Conservation (phyloP, 768 basidiomycete species). For the Ephemerocybe angulata region DNA sequence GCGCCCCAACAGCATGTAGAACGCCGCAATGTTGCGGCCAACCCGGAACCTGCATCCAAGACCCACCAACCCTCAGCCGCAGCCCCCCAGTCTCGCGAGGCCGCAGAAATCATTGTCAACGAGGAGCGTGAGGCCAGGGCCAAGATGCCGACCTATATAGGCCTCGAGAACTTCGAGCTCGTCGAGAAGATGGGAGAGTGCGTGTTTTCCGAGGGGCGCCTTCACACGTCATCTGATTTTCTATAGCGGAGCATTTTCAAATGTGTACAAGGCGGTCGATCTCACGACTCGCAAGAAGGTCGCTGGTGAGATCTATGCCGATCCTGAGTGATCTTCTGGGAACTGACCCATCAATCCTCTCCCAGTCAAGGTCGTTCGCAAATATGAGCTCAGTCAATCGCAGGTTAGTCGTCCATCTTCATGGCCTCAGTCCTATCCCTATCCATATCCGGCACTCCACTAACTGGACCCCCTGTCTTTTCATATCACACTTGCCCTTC, state of each 20-base stretch:
- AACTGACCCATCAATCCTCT: slow-evolving; percentile 10
- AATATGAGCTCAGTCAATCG: slow-evolving; percentile 83
- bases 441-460: slow-evolving; percentile 15
- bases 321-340: slow-evolving; percentile 10
- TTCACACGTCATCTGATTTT: slow-evolving; percentile 14
- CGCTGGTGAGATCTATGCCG: slow-evolving; percentile 56
- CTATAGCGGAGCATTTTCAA: slow-evolving; percentile 90
- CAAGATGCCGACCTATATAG: slow-evolving; percentile 83
- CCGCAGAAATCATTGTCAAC: slow-evolving; percentile 66
- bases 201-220: slow-evolving; percentile 34
- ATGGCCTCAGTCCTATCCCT: slow-evolving; percentile 20
- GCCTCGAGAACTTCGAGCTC: slow-evolving; percentile 75
- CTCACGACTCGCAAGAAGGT: slow-evolving; percentile 70
- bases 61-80: slow-evolving; percentile 19
- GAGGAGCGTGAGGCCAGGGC: slow-evolving; percentile 71
- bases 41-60: slow-evolving; percentile 24
- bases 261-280: slow-evolving; percentile 92
- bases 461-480: slow-evolving; percentile 16
- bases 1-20: slow-evolving; percentile 16
- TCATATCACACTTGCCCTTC: slow-evolving; percentile 18
- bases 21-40: slow-evolving; percentile 6
- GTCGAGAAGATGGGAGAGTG: slow-evolving; percentile 92
- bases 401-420: slow-evolving; percentile 64
- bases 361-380: slow-evolving; percentile 90
- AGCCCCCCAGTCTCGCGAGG: slow-evolving; percentile 31